Conservation (phyloP, 805 yeast species). For the Danielia reshetovae region DNA sequence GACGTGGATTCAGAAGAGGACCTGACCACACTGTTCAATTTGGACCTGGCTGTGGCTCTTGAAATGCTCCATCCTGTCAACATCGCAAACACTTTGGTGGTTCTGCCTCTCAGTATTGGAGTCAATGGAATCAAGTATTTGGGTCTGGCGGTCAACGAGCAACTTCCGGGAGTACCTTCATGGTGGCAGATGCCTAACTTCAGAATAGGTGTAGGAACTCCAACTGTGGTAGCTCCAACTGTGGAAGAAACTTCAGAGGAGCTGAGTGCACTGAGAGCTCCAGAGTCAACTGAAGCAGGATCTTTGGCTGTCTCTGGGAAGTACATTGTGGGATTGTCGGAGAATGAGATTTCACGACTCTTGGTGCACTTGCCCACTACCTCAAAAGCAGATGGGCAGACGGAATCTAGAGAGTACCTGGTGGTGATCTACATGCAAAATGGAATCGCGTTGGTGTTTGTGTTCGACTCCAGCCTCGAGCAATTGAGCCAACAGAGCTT, state of each 20-base stretch:
- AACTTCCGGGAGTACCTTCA: slow-evolving; percentile 9
- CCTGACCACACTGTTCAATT: neutral
- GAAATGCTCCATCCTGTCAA: slow-evolving; percentile 28
- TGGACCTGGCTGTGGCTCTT: neutral
- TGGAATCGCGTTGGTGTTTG: slow-evolving; percentile 20
- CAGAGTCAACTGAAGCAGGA: neutral
- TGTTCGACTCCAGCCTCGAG: slow-evolving; percentile 27
- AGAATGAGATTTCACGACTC: slow-evolving; percentile 19
- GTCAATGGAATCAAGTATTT: slow-evolving; percentile 30
- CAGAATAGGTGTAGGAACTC: too few species aligned
- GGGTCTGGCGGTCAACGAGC: slow-evolving; percentile 16
- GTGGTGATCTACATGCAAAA: slow-evolving; percentile 26
- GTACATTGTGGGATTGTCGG: slow-evolving; percentile 23
- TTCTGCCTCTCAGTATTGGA: slow-evolving; percentile 36
- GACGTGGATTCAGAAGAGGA: slow-evolving; percentile 1
- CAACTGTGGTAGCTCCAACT: too few species aligned
- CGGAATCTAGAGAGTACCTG: slow-evolving; percentile 23
- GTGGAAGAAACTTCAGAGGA: too few species aligned
- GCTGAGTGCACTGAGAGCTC: too few species aligned
- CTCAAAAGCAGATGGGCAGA: slow-evolving; percentile 1
- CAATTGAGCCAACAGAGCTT: slow-evolving; percentile 22
- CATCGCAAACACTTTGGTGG: slow-evolving; percentile 32
- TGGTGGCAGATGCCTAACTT: slow-evolving; percentile 9
- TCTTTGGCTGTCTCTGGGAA: slow-evolving; percentile 13
- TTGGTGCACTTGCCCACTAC: slow-evolving; percentile 22